Conservation (phyloP, 129 eudicot genomes). For the Smallanthus sonchifolius region DNA sequence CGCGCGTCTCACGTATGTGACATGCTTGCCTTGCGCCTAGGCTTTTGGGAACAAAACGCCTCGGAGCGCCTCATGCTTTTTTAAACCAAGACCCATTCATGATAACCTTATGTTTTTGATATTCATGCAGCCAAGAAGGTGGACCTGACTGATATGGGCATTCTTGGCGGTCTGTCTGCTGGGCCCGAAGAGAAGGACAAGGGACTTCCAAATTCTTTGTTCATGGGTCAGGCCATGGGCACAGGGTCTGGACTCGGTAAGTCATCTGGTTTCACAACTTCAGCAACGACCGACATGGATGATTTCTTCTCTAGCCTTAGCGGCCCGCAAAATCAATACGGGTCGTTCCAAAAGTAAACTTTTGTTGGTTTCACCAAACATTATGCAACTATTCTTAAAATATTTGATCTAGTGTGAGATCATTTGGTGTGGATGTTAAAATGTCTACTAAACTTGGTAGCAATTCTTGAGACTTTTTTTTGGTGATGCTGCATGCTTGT, state of each 20-base stretch:
- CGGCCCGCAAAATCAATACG: constrained; percentile 57
- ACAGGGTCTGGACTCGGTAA: constrained; percentile 61
- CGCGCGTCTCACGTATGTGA: no score
- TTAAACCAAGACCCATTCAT: not conserved
- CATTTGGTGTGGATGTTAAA: not conserved
- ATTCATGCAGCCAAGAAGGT: constrained; percentile 83
- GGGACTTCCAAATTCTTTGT: constrained; percentile 48
- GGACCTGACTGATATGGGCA: constrained; percentile 76
- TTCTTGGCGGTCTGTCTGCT: constrained; percentile 75
- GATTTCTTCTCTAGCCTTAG: constrained; percentile 66
- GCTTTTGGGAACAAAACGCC: no score
- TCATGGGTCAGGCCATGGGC: constrained; percentile 86
- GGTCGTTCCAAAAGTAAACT: constrained; percentile 64
- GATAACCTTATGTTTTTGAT: not conserved
- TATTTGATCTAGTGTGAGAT: constrained; percentile 26
- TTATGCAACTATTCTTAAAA: not conserved
- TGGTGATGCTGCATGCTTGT: not conserved
- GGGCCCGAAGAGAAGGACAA: constrained; percentile 59
- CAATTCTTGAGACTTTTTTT: not conserved
- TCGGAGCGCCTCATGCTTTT: no score
- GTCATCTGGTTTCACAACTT: constrained; percentile 43
- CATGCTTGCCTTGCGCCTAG: no score
- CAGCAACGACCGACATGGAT: constrained; percentile 32
- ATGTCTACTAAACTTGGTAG: constrained; percentile 7
- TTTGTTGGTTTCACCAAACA: not conserved